Evolutionary conservation across 805 yeast species (phyloP), one percentile per base, ranked within the genome.

Genomic region (Vanderwaltozyma tropicalis): DNA sequence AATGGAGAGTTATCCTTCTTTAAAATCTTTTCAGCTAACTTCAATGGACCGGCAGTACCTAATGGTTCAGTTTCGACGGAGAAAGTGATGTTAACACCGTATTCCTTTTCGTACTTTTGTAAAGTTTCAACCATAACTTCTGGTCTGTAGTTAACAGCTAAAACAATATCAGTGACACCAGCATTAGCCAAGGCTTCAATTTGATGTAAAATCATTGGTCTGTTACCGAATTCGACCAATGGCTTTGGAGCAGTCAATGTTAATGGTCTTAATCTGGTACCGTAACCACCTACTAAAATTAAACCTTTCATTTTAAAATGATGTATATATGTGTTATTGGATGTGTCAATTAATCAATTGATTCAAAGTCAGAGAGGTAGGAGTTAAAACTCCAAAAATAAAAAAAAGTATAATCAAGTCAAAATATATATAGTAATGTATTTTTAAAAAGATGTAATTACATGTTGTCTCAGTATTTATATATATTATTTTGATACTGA

Each of bases 1-100:
- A 92, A 87, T 51, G 99, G 99, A 41, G 94, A 70, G 63, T 85
- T 79, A 68, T 92, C 97, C 74, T 92, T 92, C 68, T 76, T 83
- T 64, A 92, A 75, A 43, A 92, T 79, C 49, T 81, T 74, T 72
- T 88, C 96, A 52, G 99, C 98, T 57, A 92, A 81, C 68, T 87
- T 89, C 63, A 92, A 76, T 49, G 99, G 99, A 64, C 99, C 99
- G 52, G 97, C 98, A 50, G 99, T 92, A 51, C 97, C 99, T 62
- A 92, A 77, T 43, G 99, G 99, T 73, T 92, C 99, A 62, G 89
- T 92, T 73, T 92, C 99, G 50, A 92, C 96, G 43, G 96, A 86
- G 70, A 94, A 92, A 40, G 96, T 87, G 68, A 92, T 92, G 54
- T 72, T 70, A 49, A 92, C 95, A 64, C 96, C 96, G 67, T 85